A percentile compares a stretch with the other conserved stretches of the same genome.
These are phyloP conservation scores for Geranium incanum DNA, from an alignment of 441 rosid genomes.

Conservation along the genomic window DNA sequence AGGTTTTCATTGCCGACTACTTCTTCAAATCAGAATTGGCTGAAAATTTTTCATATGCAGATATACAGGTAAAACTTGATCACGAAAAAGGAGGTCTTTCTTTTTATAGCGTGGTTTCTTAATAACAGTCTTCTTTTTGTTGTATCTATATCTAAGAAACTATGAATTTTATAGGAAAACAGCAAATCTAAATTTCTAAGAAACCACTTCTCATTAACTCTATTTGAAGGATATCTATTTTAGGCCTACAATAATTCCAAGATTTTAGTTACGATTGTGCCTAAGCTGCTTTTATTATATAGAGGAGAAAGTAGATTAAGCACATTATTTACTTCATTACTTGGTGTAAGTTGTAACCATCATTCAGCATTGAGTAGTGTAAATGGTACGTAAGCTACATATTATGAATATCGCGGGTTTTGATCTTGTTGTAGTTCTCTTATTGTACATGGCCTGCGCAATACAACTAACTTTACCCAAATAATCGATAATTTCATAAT, in stretches of 20 bases:
- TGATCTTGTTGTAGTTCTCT: background rate
- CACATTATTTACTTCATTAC: background rate
- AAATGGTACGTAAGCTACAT: background rate
- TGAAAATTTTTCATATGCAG: conserved; percentile 59
- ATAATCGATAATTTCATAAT: conserved; percentile 6
- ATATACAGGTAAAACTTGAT: conserved; percentile 54
- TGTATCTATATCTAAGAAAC: background rate
- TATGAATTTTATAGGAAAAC: background rate
- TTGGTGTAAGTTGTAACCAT: background rate
- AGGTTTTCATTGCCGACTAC: conserved; percentile 90
- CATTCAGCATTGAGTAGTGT: background rate
- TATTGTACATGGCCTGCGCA: conserved; percentile 3
- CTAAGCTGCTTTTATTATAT: background rate
- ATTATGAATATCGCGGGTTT: background rate
- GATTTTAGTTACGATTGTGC: background rate
- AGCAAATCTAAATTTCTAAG: background rate
- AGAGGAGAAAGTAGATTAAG: background rate
- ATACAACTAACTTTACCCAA: background rate
- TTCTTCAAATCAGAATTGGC: conserved; percentile 70
- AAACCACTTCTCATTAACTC: background rate
- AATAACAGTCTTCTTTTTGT: background rate
- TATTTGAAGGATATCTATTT: background rate
- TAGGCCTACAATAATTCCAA: background rate
- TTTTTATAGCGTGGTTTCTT: background rate
- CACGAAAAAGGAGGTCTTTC: background rate